phyloP scores from a whole-genome alignment of 495 filamentous ascomycete genomes.

The Letharia columbiana region DNA sequence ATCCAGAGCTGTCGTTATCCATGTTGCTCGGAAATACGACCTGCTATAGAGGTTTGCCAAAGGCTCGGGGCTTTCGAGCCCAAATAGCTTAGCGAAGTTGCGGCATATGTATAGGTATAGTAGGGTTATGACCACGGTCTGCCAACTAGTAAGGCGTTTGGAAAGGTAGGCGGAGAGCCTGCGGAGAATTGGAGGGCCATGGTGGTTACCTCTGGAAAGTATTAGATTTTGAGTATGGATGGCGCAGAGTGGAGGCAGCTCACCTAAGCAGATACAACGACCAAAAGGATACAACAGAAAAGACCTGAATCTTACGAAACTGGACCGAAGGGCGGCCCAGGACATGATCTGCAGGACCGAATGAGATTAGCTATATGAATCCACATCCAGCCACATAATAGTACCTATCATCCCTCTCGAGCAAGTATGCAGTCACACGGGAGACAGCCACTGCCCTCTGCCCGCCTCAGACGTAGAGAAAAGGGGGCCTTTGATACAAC shows the following conservation, averaged over 20 bases:
- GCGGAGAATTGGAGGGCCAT: slow-evolving; percentile 76
- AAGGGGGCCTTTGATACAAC: background rate
- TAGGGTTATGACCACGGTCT: slow-evolving; percentile 77
- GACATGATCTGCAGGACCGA: slow-evolving; percentile 60
- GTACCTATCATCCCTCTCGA: slow-evolving; percentile 23
- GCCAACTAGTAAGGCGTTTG: slow-evolving; percentile 71
- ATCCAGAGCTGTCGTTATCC: slow-evolving; percentile 89
- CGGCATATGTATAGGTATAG: slow-evolving; percentile 85
- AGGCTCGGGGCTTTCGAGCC: slow-evolving; percentile 86
- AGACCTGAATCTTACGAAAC: slow-evolving; percentile 87
- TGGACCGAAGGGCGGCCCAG: slow-evolving; percentile 82
- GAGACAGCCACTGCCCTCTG: background rate
- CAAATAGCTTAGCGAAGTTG: slow-evolving; percentile 86
- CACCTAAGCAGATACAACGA: slow-evolving; percentile 71
- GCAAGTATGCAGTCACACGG: background rate
- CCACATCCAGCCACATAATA: too few species aligned
- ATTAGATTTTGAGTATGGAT: background rate
- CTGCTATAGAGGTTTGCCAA: slow-evolving; percentile 88
- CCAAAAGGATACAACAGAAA: slow-evolving; percentile 88
- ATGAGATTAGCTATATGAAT: background rate
- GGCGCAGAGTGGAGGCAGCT: slow-evolving; percentile 16
- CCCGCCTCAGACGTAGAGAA: background rate
- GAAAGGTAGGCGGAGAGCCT: slow-evolving; percentile 62
- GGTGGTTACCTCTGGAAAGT: slow-evolving; percentile 60
- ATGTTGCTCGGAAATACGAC: slow-evolving; percentile 95